Evolutionary conservation across 352 stramenopile genomes (phyloP).

Genomic region (Globisporangium solare): DNA sequence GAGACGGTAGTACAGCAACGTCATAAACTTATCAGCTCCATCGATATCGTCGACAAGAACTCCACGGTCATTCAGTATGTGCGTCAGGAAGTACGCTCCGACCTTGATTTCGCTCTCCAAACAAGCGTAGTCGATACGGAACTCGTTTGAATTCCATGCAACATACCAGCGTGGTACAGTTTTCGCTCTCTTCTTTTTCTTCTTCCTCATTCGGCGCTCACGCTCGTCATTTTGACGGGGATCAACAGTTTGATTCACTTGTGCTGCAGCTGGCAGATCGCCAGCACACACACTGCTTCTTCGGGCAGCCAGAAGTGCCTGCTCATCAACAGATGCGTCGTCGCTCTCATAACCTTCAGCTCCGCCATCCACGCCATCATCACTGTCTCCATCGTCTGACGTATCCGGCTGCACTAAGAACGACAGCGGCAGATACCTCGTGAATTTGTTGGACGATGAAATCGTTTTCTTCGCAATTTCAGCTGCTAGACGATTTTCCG

Average conservation of each 20-base stretch:
- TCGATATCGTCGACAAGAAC: constrained; percentile 79
- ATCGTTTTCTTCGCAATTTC: constrained; percentile 76
- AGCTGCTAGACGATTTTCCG: constrained; percentile 51
- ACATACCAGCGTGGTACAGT: constrained; percentile 79
- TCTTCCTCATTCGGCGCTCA: constrained; percentile 37
- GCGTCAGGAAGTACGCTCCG: constrained; percentile 78
- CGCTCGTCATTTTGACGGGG: constrained; percentile 26
- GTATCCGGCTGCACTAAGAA: constrained; percentile 76
- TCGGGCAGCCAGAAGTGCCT: constrained; percentile 9
- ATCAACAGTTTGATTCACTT: constrained; percentile 25
- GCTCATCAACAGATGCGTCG: constrained; percentile 67
- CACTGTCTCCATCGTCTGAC: constrained; percentile 60
- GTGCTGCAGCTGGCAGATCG: constrained; percentile 14
- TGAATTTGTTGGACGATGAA: constrained; percentile 78
- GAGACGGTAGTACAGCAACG: constrained; percentile 80
- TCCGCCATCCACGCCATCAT: constrained; percentile 40
- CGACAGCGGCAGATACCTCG: constrained; percentile 70
- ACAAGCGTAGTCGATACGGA: constrained; percentile 72
- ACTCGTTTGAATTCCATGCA: constrained; percentile 86
- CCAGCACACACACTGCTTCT: constrained; percentile 24
- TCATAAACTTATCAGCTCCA: constrained; percentile 77
- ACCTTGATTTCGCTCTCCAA: constrained; percentile 75
- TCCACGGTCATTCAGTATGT: constrained; percentile 76
- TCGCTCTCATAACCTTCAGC: constrained; percentile 60
- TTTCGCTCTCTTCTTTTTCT: constrained; percentile 64